These are phyloP conservation scores for Quercus robur DNA, from an alignment of 306 rosid species.

Conservation along the genomic window DNA sequence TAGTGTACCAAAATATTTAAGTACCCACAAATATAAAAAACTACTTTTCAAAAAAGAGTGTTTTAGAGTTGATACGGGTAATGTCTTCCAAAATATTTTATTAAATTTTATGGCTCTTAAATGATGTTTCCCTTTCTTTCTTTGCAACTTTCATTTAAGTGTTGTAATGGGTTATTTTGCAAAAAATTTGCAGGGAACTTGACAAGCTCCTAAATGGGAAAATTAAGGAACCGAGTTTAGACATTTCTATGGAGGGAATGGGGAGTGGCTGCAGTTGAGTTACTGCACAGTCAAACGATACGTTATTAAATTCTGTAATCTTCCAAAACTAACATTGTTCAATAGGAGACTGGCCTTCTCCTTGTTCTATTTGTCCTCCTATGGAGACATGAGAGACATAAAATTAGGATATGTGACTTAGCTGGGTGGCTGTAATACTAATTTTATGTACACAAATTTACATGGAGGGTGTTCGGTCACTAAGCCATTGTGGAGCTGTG, in stretches of 20 bases:
- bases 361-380: background rate
- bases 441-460: background rate
- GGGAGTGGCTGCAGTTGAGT: constrained; percentile 78
- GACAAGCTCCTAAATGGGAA: constrained; percentile 81
- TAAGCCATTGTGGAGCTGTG: constrained; percentile 43
- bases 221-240: constrained; percentile 75
- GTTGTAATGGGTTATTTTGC: constrained; percentile 24
- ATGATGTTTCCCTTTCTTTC: constrained; percentile 1
- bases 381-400: background rate
- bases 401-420: background rate
- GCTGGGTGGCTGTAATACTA: background rate
- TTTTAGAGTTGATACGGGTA: constrained; percentile 83
- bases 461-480: constrained; percentile 1
- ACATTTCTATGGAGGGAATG: constrained; percentile 70
- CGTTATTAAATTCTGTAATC: background rate
- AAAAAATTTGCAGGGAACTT: constrained; percentile 81
- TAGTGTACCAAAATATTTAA: too few relatives aligned
- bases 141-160: constrained; percentile 3
- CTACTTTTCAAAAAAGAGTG: constrained; percentile 20
- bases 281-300: constrained; percentile 53
- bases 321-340: background rate
- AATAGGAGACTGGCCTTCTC: background rate
- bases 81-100: background rate
- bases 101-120: background rate
- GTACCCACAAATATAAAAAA: too few relatives aligned